Evolutionary conservation across 192 early-diverging fungal species (phyloP).

Genomic region (Radiomyces spectabilis): DNA sequence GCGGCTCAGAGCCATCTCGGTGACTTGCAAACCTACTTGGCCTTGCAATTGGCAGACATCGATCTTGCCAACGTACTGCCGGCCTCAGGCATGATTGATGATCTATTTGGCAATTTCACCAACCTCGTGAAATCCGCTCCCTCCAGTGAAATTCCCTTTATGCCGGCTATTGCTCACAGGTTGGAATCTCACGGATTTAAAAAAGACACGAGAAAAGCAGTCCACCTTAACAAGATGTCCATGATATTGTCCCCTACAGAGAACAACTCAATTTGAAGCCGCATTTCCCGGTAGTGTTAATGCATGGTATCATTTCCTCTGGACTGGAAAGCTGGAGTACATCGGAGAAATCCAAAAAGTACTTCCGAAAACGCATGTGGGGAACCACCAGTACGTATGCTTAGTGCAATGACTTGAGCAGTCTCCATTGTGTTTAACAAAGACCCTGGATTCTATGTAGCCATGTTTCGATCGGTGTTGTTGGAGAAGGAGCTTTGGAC

Average conservation of each 20-base stretch:
- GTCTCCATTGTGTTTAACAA: background rate
- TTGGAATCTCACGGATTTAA: no score
- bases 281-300: conserved; percentile 62
- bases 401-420: background rate
- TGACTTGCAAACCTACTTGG: conserved; percentile 31
- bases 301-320: conserved; percentile 85
- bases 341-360: conserved; percentile 65
- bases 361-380: conserved; percentile 85
- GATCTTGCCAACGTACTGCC: conserved; percentile 60
- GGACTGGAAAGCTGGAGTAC: conserved; percentile 88
- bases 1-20: conserved; percentile 28
- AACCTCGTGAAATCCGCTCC: conserved; percentile 38
- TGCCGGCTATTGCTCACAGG: conserved; percentile 30
- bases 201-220: conserved; percentile 25
- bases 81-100: conserved; percentile 57
- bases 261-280: conserved; percentile 31
- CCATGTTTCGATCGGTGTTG: conserved; percentile 79
- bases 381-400: conserved; percentile 55
- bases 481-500: conserved; percentile 87
- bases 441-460: conserved; percentile 11
- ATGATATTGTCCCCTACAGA: background rate
- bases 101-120: conserved; percentile 62
- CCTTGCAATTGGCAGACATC: conserved; percentile 48
- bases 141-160: conserved; percentile 41
- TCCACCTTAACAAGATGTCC: background rate